Base-by-base conservation (phyloP, 345 rosid species). In the Syzygium jambos region DNA sequence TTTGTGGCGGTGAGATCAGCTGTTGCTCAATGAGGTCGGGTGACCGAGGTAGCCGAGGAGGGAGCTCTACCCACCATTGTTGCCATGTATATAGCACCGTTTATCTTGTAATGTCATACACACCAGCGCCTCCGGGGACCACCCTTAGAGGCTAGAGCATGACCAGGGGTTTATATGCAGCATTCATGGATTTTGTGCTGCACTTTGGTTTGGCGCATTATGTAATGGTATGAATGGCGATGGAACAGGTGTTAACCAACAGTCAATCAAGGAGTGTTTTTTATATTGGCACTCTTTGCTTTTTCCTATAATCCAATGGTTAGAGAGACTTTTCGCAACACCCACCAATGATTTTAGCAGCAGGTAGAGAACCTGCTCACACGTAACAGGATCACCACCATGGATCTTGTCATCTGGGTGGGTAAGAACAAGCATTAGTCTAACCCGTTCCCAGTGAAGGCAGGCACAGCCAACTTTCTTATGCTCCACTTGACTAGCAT, bases 1-100 rank as follows among this genome's bases (percentile, higher is more conserved):
- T 91, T 85, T 95, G 98, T 27, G 65, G 87, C 1, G 97, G 98
- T 86, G 98, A 97, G 88, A 94, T 96, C 8, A 94, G 94, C 9
- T 94, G 97, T 52, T 90, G 93, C 52, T 52, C 85, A 49, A 86
- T 89, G 52, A 68, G 63, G 85, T 86, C 78, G 80, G 85, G 84
- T 11, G 87, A 61, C 6, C 27, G 85, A 22, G 92, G 85, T 85
- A 63, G 87, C 51, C 88, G 65, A 80, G 89, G 87, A 84, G 95
- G 85, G 85, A 84, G 61, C 85, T 56, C 86, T 4, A 51, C 73
- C 51, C 87, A 22, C 41, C 86, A 91, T 86, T 90, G 87, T 88
- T 91, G 92, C 56, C 98, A 95, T 90, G 94, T 91, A 14, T 94
- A 86, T 89, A 95, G 98, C 94, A 88, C 96, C 1, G 92, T 93